These are phyloP conservation scores for Cicer yamashitae DNA, from an alignment of 306 rosid species.

Conservation along the genomic window DNA sequence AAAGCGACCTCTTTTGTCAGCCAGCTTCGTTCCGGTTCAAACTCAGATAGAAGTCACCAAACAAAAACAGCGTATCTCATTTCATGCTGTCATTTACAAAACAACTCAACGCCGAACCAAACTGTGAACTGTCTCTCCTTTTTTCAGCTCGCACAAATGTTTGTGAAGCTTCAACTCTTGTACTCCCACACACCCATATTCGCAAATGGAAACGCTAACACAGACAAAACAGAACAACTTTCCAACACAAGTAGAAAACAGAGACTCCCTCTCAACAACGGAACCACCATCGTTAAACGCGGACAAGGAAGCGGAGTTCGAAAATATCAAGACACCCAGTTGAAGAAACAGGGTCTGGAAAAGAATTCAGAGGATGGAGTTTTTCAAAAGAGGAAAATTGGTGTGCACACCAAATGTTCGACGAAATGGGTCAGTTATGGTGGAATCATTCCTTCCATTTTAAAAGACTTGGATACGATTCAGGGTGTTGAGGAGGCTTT, in stretches of 20 bases:
- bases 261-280: constrained; percentile 36
- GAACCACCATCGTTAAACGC: constrained; percentile 31
- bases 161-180: constrained; percentile 61
- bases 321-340: constrained; percentile 37
- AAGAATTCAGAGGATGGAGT: constrained; percentile 46
- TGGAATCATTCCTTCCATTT: constrained; percentile 77
- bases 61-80: not conserved
- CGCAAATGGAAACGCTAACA: constrained; percentile 38
- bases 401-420: constrained; percentile 74
- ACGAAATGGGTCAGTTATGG: constrained; percentile 73
- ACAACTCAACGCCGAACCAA: not conserved
- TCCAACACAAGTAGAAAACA: constrained; percentile 44
- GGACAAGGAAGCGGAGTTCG: constrained; percentile 5
- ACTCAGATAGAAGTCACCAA: not conserved
- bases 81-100: not conserved
- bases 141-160: constrained; percentile 45
- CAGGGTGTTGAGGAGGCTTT: constrained; percentile 70
- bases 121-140: not conserved
- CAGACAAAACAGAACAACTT: constrained; percentile 50
- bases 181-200: constrained; percentile 50
- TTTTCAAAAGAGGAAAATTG: constrained; percentile 15
- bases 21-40: not conserved
- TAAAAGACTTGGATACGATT: constrained; percentile 62
- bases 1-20: not conserved
- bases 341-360: constrained; percentile 46